Base-by-base conservation (phyloP, 192 early-diverging fungal species). In the Linnemannia hyalina region DNA sequence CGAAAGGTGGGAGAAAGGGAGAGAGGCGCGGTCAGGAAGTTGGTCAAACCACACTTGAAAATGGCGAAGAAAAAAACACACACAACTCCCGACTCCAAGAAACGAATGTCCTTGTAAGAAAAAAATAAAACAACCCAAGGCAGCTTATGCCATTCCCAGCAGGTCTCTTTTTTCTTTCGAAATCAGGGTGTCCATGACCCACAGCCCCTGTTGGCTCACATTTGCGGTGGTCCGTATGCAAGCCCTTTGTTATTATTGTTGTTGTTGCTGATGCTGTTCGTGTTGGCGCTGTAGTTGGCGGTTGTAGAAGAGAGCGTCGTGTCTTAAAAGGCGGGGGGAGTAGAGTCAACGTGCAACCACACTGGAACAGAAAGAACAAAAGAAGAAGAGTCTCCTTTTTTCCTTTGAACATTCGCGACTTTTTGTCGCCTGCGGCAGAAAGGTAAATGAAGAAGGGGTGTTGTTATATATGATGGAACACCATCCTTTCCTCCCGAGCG, bases 261-360 rank as follows among this genome's bases (percentile, higher is more conserved):
- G 55, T n/a, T 60, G n/a, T 60, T 60, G 55, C 23, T 60, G n/a
- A 1, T 60, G 55, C n/a, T 60, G 55, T 65, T 52, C 49, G 49
- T 5, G 49, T 52, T 65, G 60, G n/a, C 35, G 26, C 22, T 32
- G 60, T 13, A 4, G 60, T 29, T 65, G 60, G 60, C 60, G 60
- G 60, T 65, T 65, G 60, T 13, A 65, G 29, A 65, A 65, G 57
- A 60, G 23, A 60, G 60, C 29, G 29, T 65, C 60, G 60, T 65
- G 60, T 65, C 60, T 65, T 29, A 65, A 65, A 65, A 65, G 29
- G 29, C n/a, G n/a, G 35, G 60, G 60, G 55, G n/a, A 15, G 60
- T 65, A 26, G 26, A 32, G 60, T 65, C 8, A 65, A 65, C 60
- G 60, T 65, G 60, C 60, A 65, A 65, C 60, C 60, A 65, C 60